A percentile compares a stretch with the other conserved stretches of the same genome.
Evolutionary conservation across 495 filamentous ascomycete species (phyloP).

Genomic region (Xylaria palmicola): DNA sequence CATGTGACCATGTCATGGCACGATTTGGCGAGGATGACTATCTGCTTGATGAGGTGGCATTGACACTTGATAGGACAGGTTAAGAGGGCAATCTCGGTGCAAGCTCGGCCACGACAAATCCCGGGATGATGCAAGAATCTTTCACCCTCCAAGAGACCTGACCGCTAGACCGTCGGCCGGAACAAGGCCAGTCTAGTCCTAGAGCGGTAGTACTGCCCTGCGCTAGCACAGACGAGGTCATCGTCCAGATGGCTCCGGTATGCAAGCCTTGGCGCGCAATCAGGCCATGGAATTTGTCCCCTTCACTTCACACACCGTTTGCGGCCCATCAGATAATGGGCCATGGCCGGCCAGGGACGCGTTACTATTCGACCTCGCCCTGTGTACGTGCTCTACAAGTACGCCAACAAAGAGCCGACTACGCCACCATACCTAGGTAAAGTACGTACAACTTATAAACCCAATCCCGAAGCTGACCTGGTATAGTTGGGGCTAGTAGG

Average conservation of each 20-base stretch:
- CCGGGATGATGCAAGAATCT: conserved; percentile 19
- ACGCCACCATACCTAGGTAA: too few relatives aligned
- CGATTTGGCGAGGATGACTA: conserved; percentile 14
- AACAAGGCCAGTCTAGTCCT: conserved; percentile 26
- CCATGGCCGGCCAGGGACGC: too few relatives aligned
- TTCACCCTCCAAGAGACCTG: neutral
- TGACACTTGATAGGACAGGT: conserved; percentile 17
- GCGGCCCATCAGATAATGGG: too few relatives aligned
- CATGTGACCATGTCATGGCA: conserved; percentile 18
- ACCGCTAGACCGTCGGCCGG: conserved; percentile 10
- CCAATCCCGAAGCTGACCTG: too few relatives aligned
- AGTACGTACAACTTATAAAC: too few relatives aligned
- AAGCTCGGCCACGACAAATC: conserved; percentile 25
- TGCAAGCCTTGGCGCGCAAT: conserved; percentile 12
- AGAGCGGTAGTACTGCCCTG: conserved; percentile 21
- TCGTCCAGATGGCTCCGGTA: conserved; percentile 13
- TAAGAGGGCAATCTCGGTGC: conserved; percentile 19
- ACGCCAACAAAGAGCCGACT: too few relatives aligned
- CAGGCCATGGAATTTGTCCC: too few relatives aligned
- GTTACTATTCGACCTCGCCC: too few relatives aligned
- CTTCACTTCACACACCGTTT: too few relatives aligned
- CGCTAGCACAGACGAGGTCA: conserved; percentile 12
- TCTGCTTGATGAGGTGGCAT: conserved; percentile 19
- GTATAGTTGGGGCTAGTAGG: too few relatives aligned
- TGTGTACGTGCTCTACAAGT: too few relatives aligned